Conservation (phyloP, 1,139 yeast species). For the Lizanozyma gosingica region DNA sequence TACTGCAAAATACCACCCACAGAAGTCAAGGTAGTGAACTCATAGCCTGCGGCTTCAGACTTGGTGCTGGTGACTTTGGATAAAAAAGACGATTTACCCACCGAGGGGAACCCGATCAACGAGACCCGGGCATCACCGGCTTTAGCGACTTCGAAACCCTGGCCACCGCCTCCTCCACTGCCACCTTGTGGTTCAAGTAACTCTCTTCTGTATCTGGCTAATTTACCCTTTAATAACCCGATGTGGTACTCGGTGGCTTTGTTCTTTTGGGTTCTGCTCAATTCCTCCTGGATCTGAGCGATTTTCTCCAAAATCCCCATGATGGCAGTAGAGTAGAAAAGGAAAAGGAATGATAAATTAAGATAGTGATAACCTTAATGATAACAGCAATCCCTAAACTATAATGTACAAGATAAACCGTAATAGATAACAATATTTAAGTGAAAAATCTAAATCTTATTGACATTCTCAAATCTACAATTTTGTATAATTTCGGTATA, state of each 20-base stretch:
- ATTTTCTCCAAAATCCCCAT: slow-evolving; percentile 49
- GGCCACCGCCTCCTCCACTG: slow-evolving; percentile 55
- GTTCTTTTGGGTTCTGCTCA: slow-evolving; percentile 91
- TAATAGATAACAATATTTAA: no score
- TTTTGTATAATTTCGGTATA: no score
- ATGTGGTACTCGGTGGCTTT: slow-evolving; percentile 97
- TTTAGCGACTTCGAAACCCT: slow-evolving; percentile 92
- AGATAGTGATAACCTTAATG: no score
- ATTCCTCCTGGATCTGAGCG: slow-evolving; percentile 84
- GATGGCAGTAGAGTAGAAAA: neutral
- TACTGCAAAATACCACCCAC: slow-evolving; percentile 94
- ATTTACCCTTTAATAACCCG: slow-evolving; percentile 87
- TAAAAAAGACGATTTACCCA: slow-evolving; percentile 87
- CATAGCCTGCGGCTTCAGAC: slow-evolving; percentile 90
- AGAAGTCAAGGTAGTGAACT: slow-evolving; percentile 92
- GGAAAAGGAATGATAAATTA: neutral
- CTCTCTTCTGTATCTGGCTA: slow-evolving; percentile 91
- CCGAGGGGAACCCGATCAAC: slow-evolving; percentile 94
- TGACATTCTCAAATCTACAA: no score
- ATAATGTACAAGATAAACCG: no score
- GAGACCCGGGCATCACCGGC: slow-evolving; percentile 97
- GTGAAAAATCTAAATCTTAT: no score
- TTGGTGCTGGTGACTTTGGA: slow-evolving; percentile 86
- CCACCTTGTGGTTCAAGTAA: slow-evolving; percentile 85
- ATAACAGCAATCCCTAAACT: no score